phyloP scores from a whole-genome alignment of 2,329 filamentous ascomycete species.

The Xylariaceae sp. region DNA sequence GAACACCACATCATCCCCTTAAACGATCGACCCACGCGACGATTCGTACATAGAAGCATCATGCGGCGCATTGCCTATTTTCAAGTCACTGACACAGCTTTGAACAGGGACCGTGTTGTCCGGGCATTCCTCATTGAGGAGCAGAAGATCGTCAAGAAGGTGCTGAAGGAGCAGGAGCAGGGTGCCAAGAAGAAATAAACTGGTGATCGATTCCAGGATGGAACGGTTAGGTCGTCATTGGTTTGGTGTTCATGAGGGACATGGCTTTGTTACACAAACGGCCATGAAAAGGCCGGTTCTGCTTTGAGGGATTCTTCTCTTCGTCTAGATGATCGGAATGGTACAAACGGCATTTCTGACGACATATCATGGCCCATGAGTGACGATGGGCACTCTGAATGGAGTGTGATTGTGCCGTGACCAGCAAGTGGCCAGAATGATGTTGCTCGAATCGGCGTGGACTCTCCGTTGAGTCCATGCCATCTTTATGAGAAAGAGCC shows the following conservation, averaged over 20 bases:
- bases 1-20: neutral
- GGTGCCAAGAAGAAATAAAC: conserved; percentile 64
- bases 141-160: conserved; percentile 99
- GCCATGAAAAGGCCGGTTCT: conserved; percentile 29
- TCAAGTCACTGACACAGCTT: conserved; percentile 6
- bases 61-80: neutral
- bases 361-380: conserved; percentile 12
- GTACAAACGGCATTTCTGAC: conserved; percentile 31
- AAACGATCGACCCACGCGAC: neutral
- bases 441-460: conserved; percentile 1
- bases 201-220: conserved; percentile 28
- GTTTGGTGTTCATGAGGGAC: conserved; percentile 34
- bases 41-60: neutral
- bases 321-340: conserved; percentile 33
- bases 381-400: conserved; percentile 3
- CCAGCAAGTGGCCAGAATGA: conserved; percentile 3
- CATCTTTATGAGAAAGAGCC: neutral
- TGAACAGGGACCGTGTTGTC: conserved; percentile 74
- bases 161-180: conserved; percentile 95
- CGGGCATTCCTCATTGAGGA: conserved; percentile 99
- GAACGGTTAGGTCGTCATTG: conserved; percentile 33
- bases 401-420: conserved; percentile 8
- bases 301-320: conserved; percentile 31
- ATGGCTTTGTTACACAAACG: conserved; percentile 30
- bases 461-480: neutral